A percentile compares a stretch with the other conserved stretches of the same genome.
phyloP scores from a whole-genome alignment of 768 basidiomycete species.

The Tylopilus felleus region DNA sequence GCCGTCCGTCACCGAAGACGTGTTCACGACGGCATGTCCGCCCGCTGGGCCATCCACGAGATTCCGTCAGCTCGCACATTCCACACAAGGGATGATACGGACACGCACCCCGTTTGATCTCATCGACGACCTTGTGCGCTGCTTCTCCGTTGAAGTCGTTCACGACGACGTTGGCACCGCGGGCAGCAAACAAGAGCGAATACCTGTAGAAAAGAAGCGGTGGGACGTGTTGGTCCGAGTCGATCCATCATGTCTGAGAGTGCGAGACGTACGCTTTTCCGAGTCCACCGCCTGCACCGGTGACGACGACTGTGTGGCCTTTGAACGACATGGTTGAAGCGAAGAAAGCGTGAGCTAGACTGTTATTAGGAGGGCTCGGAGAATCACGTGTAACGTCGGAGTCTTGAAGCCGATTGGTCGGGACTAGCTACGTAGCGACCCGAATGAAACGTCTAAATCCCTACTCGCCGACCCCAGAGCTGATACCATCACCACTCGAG shows the following conservation, averaged over 20 bases:
- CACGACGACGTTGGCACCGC: constrained; percentile 92
- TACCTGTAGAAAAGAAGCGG: constrained; percentile 51
- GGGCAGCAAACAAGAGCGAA: constrained; percentile 85
- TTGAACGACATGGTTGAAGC: constrained; percentile 59
- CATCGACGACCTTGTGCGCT: constrained; percentile 88
- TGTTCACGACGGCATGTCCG: constrained; percentile 85
- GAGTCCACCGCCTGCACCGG: constrained; percentile 93
- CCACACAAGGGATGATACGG: too few relatives aligned
- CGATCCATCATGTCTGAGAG: background rate
- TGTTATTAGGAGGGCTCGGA: background rate
- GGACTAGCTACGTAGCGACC: too few relatives aligned
- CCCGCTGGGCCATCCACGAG: constrained; percentile 51
- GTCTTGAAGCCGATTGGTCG: too few relatives aligned
- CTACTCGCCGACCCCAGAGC: too few relatives aligned
- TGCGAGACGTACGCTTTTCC: constrained; percentile 72
- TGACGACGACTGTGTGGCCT: constrained; percentile 89
- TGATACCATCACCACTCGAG: too few relatives aligned
- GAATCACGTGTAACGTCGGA: constrained; percentile 12
- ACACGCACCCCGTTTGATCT: constrained; percentile 74
- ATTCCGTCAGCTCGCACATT: background rate
- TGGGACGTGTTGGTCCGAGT: background rate
- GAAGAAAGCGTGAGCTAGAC: background rate
- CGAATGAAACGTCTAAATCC: too few relatives aligned
- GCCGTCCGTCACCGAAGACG: constrained; percentile 84
- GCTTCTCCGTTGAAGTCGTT: constrained; percentile 89